Base-by-base conservation (phyloP, 2,329 filamentous ascomycete genomes). In the Achaetomium macrosporum region DNA sequence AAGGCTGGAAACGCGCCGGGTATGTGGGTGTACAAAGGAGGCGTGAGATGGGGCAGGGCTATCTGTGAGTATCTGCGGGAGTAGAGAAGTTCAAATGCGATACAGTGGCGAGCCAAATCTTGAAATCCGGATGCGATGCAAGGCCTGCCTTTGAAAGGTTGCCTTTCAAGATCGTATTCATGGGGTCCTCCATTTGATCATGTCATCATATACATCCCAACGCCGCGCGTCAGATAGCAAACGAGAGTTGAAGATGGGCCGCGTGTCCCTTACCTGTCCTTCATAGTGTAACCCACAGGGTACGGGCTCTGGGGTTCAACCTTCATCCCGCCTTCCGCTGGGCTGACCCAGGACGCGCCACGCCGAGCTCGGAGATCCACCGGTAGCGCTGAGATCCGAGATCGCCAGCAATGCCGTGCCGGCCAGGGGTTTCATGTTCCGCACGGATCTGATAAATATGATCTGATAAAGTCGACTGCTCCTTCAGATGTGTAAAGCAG, bases 21-120 rank as follows among this genome's bases (percentile, higher is more conserved):
- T 0, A 79, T 81, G 75, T 78, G 74, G 70, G 64, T 60, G 30
- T 81, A 81, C 62, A 81, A 81, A 59, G 73, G 74, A 1, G 71
- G 68, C 0, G 64, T 71, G 36, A 66, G 73, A 9, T 79, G 77
- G 77, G 74, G 73, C 0, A 71, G 69, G 60, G 64, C 66, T 9
- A 71, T 77, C 0, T 74, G 72, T 57, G 68, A 71, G 39, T 80
- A 74, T 62, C 56, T 81, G 53, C 66, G 75, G 30, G 65, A 64
- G 4, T 66, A 47, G 25, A 25, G 25, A 25, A 25, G 25, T 25
- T 25, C 25, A 25, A 25, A 7, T 4, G 25, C 7, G 25, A 25
- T 25, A 25, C 7, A 7, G 4, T 25, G 25, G 4, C 7, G 25
- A 25, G 7, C 7, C 25, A 25, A 7, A 25, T 25, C 25, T n/a